phyloP scores from a whole-genome alignment of 306 rosid genomes.

The Ochetophila trinervis region DNA sequence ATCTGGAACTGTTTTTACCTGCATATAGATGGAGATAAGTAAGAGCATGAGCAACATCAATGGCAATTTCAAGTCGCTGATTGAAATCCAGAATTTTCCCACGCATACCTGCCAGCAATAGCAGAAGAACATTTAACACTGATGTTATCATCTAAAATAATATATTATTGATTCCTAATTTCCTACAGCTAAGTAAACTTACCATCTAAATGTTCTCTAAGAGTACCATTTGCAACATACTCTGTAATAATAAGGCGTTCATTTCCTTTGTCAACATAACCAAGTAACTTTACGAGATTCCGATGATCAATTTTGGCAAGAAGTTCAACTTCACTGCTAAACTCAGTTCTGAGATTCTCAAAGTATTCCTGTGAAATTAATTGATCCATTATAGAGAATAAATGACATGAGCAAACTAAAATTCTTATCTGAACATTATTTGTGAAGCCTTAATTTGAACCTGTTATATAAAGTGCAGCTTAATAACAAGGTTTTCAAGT shows the following conservation, averaged over 20 bases:
- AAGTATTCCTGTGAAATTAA: conserved; percentile 57
- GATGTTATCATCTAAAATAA: conserved; percentile 15
- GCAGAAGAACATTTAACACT: conserved; percentile 18
- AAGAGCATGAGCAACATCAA: conserved; percentile 95
- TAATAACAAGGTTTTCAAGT: no score
- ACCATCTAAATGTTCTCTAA: conserved; percentile 98
- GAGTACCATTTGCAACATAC: conserved; percentile 82
- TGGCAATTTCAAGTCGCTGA: conserved; percentile 93
- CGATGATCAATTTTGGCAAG: conserved; percentile 95
- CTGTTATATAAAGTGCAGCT: no score
- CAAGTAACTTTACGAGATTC: conserved; percentile 88
- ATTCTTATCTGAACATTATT: not conserved
- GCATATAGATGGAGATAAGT: conserved; percentile 89
- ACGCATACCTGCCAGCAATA: conserved; percentile 54
- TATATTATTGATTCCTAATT: conserved; percentile 14
- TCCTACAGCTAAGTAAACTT: conserved; percentile 33
- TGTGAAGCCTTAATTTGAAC: not conserved
- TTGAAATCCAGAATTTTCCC: conserved; percentile 84
- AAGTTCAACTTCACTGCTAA: conserved; percentile 81
- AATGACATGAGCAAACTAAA: not conserved
- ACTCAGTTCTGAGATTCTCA: conserved; percentile 76
- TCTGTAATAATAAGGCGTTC: conserved; percentile 91
- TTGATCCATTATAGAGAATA: not conserved
- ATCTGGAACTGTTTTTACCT: conserved; percentile 47
- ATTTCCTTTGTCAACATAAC: conserved; percentile 72